A percentile compares a stretch with the other conserved stretches of the same genome.
phyloP scores from a whole-genome alignment of 1,139 yeast species.

The Citeromyces hawaiiensis region DNA sequence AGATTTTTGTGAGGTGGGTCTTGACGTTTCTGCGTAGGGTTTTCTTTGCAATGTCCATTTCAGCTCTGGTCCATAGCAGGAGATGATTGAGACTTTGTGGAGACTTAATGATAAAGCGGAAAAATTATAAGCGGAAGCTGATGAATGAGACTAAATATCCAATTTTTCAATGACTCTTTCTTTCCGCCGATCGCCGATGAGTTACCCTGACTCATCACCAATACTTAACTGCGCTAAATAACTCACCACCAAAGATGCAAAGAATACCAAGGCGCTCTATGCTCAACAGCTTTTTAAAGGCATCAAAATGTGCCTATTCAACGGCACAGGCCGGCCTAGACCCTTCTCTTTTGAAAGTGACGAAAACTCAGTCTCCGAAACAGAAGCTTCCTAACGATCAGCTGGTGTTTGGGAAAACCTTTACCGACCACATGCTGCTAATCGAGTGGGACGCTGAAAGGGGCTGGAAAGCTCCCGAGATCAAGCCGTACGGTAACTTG shows the following conservation, averaged over 20 bases:
- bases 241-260: neutral
- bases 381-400: conserved; percentile 56
- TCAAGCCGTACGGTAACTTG: conserved; percentile 72
- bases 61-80: no score
- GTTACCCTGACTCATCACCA: neutral
- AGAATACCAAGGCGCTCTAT: conserved; percentile 22
- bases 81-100: no score
- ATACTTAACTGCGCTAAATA: neutral
- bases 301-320: conserved; percentile 27
- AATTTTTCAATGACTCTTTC: neutral
- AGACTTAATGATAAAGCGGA: no score
- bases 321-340: conserved; percentile 38
- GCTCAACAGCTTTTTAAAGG: conserved; percentile 26
- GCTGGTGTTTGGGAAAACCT: conserved; percentile 74
- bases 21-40: conserved; percentile 1
- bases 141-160: no score
- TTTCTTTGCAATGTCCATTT: neutral
- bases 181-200: neutral
- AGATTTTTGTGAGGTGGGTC: neutral
- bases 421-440: conserved; percentile 85
- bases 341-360: conserved; percentile 51
- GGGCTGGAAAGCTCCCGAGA: conserved; percentile 85
- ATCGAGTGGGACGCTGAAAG: conserved; percentile 64
- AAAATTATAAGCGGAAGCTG: no score
- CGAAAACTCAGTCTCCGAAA: conserved; percentile 48